These are phyloP conservation scores for Claviceps maximensis DNA, from an alignment of 2,329 filamentous ascomycete species.

Conservation along the genomic window DNA sequence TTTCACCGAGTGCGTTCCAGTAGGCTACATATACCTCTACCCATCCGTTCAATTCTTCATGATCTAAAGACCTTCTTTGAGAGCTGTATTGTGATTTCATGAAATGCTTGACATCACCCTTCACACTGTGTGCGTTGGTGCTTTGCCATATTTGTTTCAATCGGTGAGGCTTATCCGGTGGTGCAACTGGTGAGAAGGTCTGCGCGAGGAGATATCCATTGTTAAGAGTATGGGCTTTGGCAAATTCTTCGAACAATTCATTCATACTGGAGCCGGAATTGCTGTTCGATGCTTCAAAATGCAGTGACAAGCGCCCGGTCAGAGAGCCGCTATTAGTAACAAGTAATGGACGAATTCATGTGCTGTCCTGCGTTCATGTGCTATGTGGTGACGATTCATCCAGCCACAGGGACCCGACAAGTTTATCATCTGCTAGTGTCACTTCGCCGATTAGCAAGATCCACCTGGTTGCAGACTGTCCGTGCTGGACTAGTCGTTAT, in stretches of 20 bases:
- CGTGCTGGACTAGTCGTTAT: background rate
- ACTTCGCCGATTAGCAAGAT: background rate
- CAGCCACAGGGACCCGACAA: background rate
- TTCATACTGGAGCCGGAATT: conserved; percentile 43
- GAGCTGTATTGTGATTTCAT: conserved; percentile 45
- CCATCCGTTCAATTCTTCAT: conserved; percentile 68
- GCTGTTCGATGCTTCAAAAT: background rate
- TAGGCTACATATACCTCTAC: conserved; percentile 70
- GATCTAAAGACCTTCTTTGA: conserved; percentile 39
- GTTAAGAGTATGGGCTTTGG: conserved; percentile 46
- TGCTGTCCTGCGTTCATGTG: background rate
- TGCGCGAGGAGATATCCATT: conserved; percentile 63
- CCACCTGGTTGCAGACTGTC: background rate
- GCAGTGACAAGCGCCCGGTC: background rate
- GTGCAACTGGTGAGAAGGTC: conserved; percentile 59
- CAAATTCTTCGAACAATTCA: conserved; percentile 59
- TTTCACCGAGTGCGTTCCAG: conserved; percentile 68
- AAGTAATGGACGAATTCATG: background rate
- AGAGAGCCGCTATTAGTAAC: background rate
- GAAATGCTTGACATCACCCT: conserved; percentile 59
- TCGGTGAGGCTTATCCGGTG: conserved; percentile 47
- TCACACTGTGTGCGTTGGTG: conserved; percentile 52
- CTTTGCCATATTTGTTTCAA: conserved; percentile 59
- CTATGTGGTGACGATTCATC: background rate
- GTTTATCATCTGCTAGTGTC: background rate